phyloP scores from a whole-genome alignment of 352 stramenopile species.

The Albugo laibachii region DNA sequence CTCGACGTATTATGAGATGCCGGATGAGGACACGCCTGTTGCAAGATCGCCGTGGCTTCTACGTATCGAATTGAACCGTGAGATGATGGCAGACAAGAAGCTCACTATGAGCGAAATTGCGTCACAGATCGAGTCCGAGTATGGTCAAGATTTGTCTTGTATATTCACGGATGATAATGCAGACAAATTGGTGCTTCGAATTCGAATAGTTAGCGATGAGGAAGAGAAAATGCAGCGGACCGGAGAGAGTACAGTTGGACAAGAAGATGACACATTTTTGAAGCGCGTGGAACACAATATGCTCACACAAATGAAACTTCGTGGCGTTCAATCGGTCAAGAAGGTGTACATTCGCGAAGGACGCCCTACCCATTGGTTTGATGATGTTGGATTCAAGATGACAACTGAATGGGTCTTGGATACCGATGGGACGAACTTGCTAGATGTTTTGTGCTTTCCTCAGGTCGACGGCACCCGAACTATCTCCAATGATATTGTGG shows the following conservation, averaged over 20 bases:
- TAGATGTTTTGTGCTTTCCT: conserved; percentile 92
- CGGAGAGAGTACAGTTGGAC: conserved; percentile 66
- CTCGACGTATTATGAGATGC: conserved; percentile 95
- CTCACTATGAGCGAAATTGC: conserved; percentile 95
- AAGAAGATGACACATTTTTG: conserved; percentile 91
- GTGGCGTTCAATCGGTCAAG: conserved; percentile 93
- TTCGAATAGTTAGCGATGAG: conserved; percentile 93
- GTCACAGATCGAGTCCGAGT: conserved; percentile 88
- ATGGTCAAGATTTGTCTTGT: conserved; percentile 88
- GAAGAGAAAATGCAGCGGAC: conserved; percentile 70
- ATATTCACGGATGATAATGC: conserved; percentile 97
- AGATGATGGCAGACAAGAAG: conserved; percentile 95
- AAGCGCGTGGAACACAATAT: conserved; percentile 97
- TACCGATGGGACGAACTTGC: conserved; percentile 97
- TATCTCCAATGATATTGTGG: conserved; percentile 98
- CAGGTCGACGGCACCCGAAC: conserved; percentile 93
- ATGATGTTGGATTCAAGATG: conserved; percentile 88
- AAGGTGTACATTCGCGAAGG: conserved; percentile 96
- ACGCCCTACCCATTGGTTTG: conserved; percentile 88
- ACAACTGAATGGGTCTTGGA: conserved; percentile 97
- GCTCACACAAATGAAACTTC: conserved; percentile 91
- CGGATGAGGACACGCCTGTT: conserved; percentile 90
- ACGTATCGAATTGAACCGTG: conserved; percentile 95
- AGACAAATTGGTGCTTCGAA: conserved; percentile 91
- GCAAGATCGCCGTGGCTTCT: conserved; percentile 93